Conservation (phyloP, 352 stramenopile genomes). For the Phytophthora melonis region DNA sequence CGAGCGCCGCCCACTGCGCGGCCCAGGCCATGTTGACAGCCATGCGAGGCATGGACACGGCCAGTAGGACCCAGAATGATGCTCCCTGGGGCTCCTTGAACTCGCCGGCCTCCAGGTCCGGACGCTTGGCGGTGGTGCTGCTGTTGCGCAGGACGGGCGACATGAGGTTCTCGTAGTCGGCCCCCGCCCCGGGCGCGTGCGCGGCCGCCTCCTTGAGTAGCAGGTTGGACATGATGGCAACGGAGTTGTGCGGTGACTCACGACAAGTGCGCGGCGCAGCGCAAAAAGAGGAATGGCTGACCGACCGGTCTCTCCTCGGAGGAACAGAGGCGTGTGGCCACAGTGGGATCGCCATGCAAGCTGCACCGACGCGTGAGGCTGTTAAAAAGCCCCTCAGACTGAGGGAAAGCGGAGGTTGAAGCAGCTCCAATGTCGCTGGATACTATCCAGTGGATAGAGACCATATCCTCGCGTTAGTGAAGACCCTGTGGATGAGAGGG, state of each 20-base stretch:
- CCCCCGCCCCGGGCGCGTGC: neutral
- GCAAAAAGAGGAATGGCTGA: conserved; percentile 21
- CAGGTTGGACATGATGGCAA: conserved; percentile 21
- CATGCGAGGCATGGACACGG: conserved; percentile 55
- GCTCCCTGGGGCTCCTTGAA: conserved; percentile 7
- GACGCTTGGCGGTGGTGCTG: conserved; percentile 27
- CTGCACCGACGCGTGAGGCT: neutral
- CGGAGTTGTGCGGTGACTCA: neutral
- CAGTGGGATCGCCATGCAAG: conserved; percentile 1
- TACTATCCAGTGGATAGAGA: neutral
- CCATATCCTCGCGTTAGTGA: neutral
- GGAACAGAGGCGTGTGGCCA: conserved; percentile 5
- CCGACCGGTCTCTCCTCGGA: conserved; percentile 2
- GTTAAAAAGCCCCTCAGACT: neutral
- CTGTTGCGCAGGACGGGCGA: conserved; percentile 18
- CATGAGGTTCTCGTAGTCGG: conserved; percentile 35
- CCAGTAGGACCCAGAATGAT: conserved; percentile 48
- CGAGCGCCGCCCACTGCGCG: conserved; percentile 57
- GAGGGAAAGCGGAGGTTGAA: neutral
- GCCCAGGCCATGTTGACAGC: conserved; percentile 66
- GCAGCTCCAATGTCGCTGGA: neutral
- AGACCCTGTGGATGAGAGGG: neutral
- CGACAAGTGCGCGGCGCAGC: conserved; percentile 6
- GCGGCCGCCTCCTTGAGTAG: conserved; percentile 16
- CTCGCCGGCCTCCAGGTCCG: conserved; percentile 24